Evolutionary conservation across 2,329 filamentous ascomycete species (phyloP).

Genomic region (Trichoderma asperellum): DNA sequence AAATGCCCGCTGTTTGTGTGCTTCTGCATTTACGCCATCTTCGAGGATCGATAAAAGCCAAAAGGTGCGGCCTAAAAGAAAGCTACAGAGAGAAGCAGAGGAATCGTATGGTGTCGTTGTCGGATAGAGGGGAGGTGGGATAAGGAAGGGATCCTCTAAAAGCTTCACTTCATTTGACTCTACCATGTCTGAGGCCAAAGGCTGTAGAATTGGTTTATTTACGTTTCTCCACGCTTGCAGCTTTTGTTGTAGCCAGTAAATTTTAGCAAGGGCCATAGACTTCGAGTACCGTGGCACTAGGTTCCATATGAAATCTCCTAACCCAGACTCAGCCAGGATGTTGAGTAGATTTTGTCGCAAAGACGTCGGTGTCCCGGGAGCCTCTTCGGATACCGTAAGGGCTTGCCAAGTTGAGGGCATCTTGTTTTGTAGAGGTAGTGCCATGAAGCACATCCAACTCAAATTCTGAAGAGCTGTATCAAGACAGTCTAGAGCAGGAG

Average conservation of each 20-base stretch:
- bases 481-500: slow-evolving; percentile 3
- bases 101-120: neutral
- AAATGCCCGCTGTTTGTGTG: neutral
- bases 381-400: neutral
- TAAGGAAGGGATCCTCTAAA: neutral
- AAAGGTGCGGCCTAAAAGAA: neutral
- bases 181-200: neutral
- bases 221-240: slow-evolving; percentile 8
- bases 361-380: neutral
- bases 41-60: slow-evolving; percentile 13
- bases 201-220: neutral
- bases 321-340: neutral
- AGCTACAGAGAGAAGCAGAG: slow-evolving; percentile 2
- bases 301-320: slow-evolving; percentile 17
- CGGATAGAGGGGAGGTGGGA: neutral
- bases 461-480: slow-evolving; percentile 3
- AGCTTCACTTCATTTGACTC: neutral
- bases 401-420: neutral
- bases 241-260: slow-evolving; percentile 7
- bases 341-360: neutral
- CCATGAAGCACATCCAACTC: slow-evolving; percentile 3
- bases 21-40: neutral
- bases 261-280: neutral
- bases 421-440: neutral
- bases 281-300: neutral